phyloP scores from a whole-genome alignment of 306 rosid genomes.

The Inga laurina region DNA sequence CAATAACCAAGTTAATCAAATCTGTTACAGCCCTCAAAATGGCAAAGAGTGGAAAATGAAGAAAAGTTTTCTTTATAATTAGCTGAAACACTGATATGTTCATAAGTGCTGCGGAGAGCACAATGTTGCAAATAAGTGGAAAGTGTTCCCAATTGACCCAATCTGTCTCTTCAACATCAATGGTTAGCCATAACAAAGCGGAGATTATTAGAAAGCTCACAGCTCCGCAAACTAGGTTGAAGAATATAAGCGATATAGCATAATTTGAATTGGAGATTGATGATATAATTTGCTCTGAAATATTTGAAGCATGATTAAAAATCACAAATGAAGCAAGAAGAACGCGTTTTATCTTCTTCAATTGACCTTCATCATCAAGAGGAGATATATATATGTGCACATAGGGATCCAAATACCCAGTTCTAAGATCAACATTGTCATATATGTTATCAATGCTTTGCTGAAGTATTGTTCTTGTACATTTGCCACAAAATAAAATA shows the following conservation, averaged over 20 bases:
- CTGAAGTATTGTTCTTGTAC: not conserved
- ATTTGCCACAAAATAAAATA: not conserved
- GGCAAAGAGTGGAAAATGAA: not conserved
- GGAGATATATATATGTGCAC: not conserved
- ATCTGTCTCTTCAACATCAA: not conserved
- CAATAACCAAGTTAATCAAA: not conserved
- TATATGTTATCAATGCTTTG: not conserved
- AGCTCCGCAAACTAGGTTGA: not conserved
- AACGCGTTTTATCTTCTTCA: not conserved
- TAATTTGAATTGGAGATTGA: not conserved
- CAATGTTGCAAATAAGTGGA: not conserved
- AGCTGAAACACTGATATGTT: not conserved
- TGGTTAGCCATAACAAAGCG: not conserved
- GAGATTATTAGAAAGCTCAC: not conserved
- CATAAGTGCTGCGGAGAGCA: not conserved
- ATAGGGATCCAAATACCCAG: not conserved
- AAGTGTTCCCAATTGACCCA: not conserved
- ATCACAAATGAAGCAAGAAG: not conserved
- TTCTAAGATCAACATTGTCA: not conserved
- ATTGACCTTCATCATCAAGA: not conserved
- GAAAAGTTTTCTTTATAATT: no score
- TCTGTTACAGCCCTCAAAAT: not conserved
- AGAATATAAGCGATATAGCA: not conserved
- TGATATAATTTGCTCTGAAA: not conserved
- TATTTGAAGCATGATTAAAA: not conserved